Percentiles rank a stretch among this genome's conserved stretches.
Conservation (phyloP, 2,329 filamentous ascomycete genomes). For the Fusarium mexicanum region DNA sequence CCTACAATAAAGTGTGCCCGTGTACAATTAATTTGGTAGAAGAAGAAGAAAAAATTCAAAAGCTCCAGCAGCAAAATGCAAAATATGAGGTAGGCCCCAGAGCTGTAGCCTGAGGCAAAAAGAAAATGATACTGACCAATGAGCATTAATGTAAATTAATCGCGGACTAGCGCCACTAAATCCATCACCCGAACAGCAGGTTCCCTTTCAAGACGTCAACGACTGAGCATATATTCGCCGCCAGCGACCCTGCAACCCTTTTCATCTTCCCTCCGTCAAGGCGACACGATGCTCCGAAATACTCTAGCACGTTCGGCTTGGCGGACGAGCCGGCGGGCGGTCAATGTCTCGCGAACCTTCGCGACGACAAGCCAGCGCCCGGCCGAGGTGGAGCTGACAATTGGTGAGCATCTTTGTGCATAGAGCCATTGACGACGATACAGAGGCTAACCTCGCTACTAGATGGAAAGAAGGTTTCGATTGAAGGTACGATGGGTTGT, state of each 20-base stretch:
- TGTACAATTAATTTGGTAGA: slow-evolving; percentile 68
- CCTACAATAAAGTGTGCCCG: slow-evolving; percentile 78
- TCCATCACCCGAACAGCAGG: slow-evolving; percentile 51
- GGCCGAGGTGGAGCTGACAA: slow-evolving; percentile 95
- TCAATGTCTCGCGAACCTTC: slow-evolving; percentile 78
- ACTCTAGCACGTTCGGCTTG: slow-evolving; percentile 74
- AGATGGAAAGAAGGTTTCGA: slow-evolving; percentile 98
- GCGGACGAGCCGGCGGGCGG: slow-evolving; percentile 69
- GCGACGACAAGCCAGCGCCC: slow-evolving; percentile 79
- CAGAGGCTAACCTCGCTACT: slow-evolving; percentile 47
- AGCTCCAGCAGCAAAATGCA: slow-evolving; percentile 33
- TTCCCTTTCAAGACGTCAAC: slow-evolving; percentile 53
- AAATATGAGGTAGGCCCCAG: slow-evolving; percentile 17
- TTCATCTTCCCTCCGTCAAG: slow-evolving; percentile 60
- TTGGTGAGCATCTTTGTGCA: slow-evolving; percentile 67
- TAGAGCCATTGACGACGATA: slow-evolving; percentile 45
- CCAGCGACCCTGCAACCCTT: slow-evolving; percentile 50
- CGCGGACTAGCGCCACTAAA: slow-evolving; percentile 53
- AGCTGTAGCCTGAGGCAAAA: slow-evolving; percentile 52
- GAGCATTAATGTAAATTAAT: slow-evolving; percentile 57
- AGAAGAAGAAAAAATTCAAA: slow-evolving; percentile 42
- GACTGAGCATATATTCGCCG: slow-evolving; percentile 52
- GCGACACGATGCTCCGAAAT: slow-evolving; percentile 75
- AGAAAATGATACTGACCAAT: slow-evolving; percentile 49
- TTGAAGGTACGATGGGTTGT: slow-evolving; percentile 76